phyloP scores from a whole-genome alignment of 1,284 basidiomycete genomes.

The Athelia psychrophila region DNA sequence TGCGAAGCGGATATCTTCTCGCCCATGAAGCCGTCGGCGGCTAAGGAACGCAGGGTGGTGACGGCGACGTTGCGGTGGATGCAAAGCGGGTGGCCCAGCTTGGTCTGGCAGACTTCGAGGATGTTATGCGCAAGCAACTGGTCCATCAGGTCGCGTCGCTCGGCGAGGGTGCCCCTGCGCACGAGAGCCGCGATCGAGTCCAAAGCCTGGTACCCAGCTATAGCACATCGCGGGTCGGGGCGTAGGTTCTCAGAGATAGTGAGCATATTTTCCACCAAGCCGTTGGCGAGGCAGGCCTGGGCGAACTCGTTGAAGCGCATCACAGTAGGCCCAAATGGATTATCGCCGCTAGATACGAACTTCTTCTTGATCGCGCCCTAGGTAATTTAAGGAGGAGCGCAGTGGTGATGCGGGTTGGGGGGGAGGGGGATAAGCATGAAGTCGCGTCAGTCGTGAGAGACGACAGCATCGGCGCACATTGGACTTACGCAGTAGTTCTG shows the following conservation, averaged over 20 bases:
- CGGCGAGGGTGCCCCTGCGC: conserved; percentile 10
- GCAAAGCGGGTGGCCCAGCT: conserved; percentile 15
- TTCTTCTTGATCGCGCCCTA: too few species aligned
- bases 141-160: conserved; percentile 18
- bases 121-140: conserved; percentile 15
- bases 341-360: too few species aligned
- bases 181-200: conserved; percentile 16
- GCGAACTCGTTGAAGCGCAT: conserved; percentile 15
- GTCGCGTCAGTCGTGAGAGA: too few species aligned
- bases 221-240: conserved; percentile 7
- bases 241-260: conserved; percentile 13
- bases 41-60: conserved; percentile 14
- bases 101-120: conserved; percentile 18
- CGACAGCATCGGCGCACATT: too few species aligned
- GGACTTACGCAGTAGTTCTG: too few species aligned
- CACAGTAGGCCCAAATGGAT: too few species aligned
- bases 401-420: too few species aligned
- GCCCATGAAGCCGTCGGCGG: conserved; percentile 18
- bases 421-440: too few species aligned
- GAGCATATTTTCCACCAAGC: conserved; percentile 21
- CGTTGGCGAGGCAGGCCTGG: conserved; percentile 16
- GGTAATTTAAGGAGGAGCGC: too few species aligned
- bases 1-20: conserved; percentile 14
- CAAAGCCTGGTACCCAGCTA: conserved; percentile 19
- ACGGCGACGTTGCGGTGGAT: conserved; percentile 18